Percentiles rank a stretch among this genome's conserved stretches.
Evolutionary conservation across 1,284 basidiomycete genomes (phyloP).

Genomic region (Xerocomus amazonicus): DNA sequence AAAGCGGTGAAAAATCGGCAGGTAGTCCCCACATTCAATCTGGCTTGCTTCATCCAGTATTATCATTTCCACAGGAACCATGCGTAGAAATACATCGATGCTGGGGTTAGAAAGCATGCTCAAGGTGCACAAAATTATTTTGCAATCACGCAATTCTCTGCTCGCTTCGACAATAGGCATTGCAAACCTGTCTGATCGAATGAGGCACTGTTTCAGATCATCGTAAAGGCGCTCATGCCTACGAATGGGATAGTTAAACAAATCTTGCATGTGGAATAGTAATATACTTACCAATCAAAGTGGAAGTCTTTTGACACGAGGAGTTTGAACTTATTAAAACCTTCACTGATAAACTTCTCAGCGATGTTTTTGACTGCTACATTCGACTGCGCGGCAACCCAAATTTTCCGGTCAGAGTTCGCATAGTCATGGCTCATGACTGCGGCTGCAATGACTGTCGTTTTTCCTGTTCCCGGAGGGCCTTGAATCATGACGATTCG

Average conservation of each 20-base stretch:
- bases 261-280: not conserved
- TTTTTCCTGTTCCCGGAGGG: constrained; percentile 45
- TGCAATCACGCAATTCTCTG: constrained; percentile 36
- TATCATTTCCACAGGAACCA: constrained; percentile 48
- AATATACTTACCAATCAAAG: constrained; percentile 51
- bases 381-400: constrained; percentile 70
- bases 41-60: constrained; percentile 67
- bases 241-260: constrained; percentile 8
- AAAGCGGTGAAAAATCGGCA: constrained; percentile 48
- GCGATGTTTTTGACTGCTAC: constrained; percentile 57
- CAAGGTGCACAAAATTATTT: constrained; percentile 57
- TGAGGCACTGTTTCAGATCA: constrained; percentile 41
- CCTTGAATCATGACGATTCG: constrained; percentile 57
- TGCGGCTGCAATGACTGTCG: constrained; percentile 41
- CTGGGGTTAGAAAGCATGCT: constrained; percentile 40
- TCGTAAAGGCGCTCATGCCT: constrained; percentile 76
- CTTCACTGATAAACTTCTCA: constrained; percentile 39
- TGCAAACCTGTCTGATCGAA: constrained; percentile 47
- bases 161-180: constrained; percentile 11
- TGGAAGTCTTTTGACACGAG: constrained; percentile 45
- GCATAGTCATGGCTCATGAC: constrained; percentile 40
- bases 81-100: constrained; percentile 32
- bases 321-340: constrained; percentile 38
- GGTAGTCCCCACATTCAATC: constrained; percentile 59
- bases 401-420: constrained; percentile 38